Evolutionary conservation across 108 stramenopile species (phyloP), one percentile per base, ranked within the genome.

Genomic region (Nitzschia sp.): DNA sequence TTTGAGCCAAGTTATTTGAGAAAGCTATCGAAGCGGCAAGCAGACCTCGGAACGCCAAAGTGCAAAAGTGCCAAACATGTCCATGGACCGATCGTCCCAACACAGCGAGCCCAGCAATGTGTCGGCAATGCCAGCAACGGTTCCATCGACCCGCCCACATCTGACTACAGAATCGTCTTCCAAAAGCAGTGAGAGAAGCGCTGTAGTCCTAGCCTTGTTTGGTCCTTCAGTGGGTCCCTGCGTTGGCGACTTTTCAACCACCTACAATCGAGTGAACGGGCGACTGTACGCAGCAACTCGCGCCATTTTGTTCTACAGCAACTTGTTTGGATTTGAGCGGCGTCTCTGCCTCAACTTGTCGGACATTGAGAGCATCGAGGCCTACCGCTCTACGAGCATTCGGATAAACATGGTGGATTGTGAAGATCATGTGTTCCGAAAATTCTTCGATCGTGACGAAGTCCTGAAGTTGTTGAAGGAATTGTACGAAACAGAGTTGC

Each of bases 291-390:
- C 77, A 9, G 72, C 85, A 32, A 78, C 77, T 6, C 55, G 67
- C 30, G 83, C 77, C 31, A 23, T 91, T 25, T 73, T 86, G 25
- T 91, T 85, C 63, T 86, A 85, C 50, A 78, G 77, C 53, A 88
- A 88, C 62, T 54, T 86, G 6, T 81, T 91, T 67, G 90, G 90
- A 15, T 88, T 86, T 63, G 90, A 91, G 70, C 79, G 81, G 34
- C 73, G 79, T 55, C 50, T 88, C 22, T 53, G 78, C 41, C 60
- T 91, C 9, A 58, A 58, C 11, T 79, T 79, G 33, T 23, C 58
- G 27, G 79, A 85, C n/a, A 47, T 84, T 28, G 27, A 47, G 11
- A 48, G 75, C 22, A 71, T 85, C 9, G 46, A 75, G 13, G 32
- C 61, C 19, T 73, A 83, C 25, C 73, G 84, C 23, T 79, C 81